Conservation (phyloP, 495 filamentous ascomycete genomes). For the Penicillium cinerascens region DNA sequence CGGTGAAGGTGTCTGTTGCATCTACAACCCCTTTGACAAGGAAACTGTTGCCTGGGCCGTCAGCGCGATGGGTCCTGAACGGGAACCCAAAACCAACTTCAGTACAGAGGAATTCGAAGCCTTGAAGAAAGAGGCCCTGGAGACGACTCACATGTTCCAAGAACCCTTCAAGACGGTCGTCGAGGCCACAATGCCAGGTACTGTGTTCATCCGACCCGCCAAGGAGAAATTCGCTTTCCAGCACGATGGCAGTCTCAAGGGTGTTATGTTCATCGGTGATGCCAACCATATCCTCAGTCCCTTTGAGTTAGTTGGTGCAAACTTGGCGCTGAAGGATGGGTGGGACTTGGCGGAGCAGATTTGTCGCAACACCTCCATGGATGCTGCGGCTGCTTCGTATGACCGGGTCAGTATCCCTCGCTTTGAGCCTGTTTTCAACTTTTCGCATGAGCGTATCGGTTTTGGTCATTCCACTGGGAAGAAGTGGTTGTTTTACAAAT, state of each 20-base stretch:
- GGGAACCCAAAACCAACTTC: conserved; percentile 1
- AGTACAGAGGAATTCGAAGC: background rate
- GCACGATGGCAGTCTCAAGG: background rate
- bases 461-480: conserved; percentile 7
- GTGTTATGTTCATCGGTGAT: conserved; percentile 11
- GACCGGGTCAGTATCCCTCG: conserved; percentile 8
- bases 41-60: conserved; percentile 6
- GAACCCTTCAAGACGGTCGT: conserved; percentile 11
- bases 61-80: conserved; percentile 2
- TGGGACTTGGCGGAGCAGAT: conserved; percentile 13
- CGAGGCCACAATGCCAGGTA: background rate
- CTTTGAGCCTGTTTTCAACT: conserved; percentile 3
- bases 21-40: conserved; percentile 6
- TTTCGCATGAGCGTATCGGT: conserved; percentile 6
- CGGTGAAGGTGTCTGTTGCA: conserved; percentile 10
- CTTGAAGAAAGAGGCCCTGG: conserved; percentile 4
- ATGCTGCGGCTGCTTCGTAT: background rate
- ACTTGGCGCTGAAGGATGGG: conserved; percentile 8
- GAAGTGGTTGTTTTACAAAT: conserved; percentile 11
- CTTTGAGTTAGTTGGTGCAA: conserved; percentile 7
- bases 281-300: conserved; percentile 12
- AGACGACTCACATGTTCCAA: conserved; percentile 8
- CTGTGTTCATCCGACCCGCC: conserved; percentile 9
- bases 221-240: conserved; percentile 8
- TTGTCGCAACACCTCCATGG: conserved; percentile 3